These are phyloP conservation scores for Rhodotorula sp. DNA, from an alignment of 1,284 basidiomycete species.

Conservation along the genomic window DNA sequence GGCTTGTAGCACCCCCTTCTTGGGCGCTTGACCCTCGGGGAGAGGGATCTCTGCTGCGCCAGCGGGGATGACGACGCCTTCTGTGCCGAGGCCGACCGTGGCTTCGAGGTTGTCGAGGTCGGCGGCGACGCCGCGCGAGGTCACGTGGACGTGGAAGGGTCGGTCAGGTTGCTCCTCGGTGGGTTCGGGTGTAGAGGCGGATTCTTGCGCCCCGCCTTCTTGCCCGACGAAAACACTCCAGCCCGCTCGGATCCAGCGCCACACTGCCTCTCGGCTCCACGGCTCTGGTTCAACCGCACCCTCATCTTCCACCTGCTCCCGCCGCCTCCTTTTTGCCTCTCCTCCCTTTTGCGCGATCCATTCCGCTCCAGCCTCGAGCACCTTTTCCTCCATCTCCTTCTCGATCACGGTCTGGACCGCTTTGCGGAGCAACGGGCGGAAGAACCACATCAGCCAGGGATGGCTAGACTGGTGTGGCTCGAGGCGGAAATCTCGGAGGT, in stretches of 20 bases:
- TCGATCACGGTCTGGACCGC: constrained; percentile 20
- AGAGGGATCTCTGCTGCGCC: constrained; percentile 14
- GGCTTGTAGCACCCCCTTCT: constrained; percentile 11
- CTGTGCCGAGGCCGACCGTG: constrained; percentile 20
- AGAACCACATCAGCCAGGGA: constrained; percentile 15
- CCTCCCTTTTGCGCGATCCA: constrained; percentile 11
- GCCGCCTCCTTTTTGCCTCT: not conserved
- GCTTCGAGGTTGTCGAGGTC: constrained; percentile 20
- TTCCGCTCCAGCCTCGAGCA: constrained; percentile 10
- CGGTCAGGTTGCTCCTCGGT: not conserved
- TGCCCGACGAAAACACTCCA: constrained; percentile 12
- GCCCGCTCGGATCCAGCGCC: constrained; percentile 16
- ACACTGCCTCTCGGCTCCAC: not conserved
- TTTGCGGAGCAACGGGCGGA: constrained; percentile 12
- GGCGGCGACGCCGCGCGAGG: constrained; percentile 20
- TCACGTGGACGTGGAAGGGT: constrained; percentile 12
- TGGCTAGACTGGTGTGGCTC: constrained; percentile 20
- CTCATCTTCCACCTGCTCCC: not conserved
- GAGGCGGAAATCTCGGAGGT: constrained; percentile 9
- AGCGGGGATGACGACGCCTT: constrained; percentile 25
- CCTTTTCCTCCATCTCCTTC: constrained; percentile 5
- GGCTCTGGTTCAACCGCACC: not conserved
- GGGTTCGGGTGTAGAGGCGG: not conserved
- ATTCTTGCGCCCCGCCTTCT: not conserved
- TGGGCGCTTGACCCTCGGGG: not conserved